Conservation (phyloP, 2,329 filamentous ascomycete species). For the Fonsecaea nubica region DNA sequence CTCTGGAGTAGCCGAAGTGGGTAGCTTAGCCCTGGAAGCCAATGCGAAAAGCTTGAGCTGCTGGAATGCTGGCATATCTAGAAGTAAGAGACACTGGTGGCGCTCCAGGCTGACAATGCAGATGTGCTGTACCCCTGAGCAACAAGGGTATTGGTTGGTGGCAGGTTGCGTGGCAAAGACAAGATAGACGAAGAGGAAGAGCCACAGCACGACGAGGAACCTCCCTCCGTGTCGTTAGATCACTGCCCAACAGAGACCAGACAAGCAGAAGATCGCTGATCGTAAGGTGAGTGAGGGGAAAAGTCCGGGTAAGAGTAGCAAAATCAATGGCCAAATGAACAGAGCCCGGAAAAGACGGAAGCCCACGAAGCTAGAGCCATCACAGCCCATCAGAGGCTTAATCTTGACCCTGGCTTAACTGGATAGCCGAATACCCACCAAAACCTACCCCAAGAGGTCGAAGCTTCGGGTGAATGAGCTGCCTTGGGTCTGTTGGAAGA, state of each 20-base stretch:
- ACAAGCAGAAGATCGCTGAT: background rate
- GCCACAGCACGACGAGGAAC: background rate
- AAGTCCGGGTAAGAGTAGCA: background rate
- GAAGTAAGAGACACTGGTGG: background rate
- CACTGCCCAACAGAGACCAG: background rate
- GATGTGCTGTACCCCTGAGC: background rate
- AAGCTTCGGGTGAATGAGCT: background rate
- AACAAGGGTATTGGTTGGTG: background rate
- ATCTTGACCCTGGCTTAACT: background rate
- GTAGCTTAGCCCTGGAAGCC: background rate
- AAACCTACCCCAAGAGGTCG: background rate
- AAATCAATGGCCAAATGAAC: background rate
- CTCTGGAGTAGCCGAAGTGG: background rate
- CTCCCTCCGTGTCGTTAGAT: background rate
- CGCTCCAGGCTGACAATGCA: background rate
- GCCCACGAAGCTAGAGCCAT: background rate
- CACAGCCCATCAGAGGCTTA: background rate
- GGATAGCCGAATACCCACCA: background rate
- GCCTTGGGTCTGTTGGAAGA: background rate
- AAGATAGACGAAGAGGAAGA: background rate
- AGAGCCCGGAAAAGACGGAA: background rate
- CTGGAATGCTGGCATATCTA: background rate
- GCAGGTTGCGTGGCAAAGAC: background rate
- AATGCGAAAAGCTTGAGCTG: constrained; percentile 1
- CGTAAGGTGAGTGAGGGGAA: background rate